Conservation (phyloP, 1,284 basidiomycete species). For the Coniophora puteana region DNA sequence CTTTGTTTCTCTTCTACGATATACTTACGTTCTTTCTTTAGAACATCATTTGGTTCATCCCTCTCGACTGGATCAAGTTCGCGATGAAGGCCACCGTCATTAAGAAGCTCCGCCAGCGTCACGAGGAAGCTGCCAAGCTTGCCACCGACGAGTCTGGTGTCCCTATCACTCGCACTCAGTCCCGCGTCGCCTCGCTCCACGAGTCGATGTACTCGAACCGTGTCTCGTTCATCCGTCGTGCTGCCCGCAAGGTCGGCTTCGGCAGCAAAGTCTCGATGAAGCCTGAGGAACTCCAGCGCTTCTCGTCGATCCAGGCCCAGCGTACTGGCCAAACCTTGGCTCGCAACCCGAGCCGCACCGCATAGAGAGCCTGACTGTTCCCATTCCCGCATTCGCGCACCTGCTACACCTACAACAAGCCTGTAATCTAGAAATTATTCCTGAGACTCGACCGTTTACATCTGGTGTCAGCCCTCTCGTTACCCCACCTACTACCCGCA, state of each 20-base stretch:
- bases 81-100: conserved; percentile 92
- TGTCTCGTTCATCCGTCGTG: conserved; percentile 84
- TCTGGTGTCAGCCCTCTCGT: conserved; percentile 1
- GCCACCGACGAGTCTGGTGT: conserved; percentile 52
- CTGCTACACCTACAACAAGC: conserved; percentile 24
- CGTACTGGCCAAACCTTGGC: conserved; percentile 74
- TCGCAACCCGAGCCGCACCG: conserved; percentile 68
- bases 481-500: conserved; percentile 1
- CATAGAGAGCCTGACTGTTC: no score
- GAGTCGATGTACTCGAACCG: conserved; percentile 94
- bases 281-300: conserved; percentile 80
- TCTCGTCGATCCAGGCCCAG: conserved; percentile 82
- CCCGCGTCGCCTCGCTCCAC: conserved; percentile 87
- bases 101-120: conserved; percentile 74
- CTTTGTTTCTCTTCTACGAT: not conserved
- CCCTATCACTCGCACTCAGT: conserved; percentile 83
- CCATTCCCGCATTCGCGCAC: no score
- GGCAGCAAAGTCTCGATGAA: conserved; percentile 77
- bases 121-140: conserved; percentile 42
- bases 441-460: conserved; percentile 18
- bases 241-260: conserved; percentile 82
- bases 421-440: conserved; percentile 4
- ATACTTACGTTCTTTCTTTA: conserved; percentile 24
- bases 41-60: conserved; percentile 94
- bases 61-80: conserved; percentile 95